Base-by-base conservation (phyloP, 2,329 filamentous ascomycete species). In the Fusarium sp. region DNA sequence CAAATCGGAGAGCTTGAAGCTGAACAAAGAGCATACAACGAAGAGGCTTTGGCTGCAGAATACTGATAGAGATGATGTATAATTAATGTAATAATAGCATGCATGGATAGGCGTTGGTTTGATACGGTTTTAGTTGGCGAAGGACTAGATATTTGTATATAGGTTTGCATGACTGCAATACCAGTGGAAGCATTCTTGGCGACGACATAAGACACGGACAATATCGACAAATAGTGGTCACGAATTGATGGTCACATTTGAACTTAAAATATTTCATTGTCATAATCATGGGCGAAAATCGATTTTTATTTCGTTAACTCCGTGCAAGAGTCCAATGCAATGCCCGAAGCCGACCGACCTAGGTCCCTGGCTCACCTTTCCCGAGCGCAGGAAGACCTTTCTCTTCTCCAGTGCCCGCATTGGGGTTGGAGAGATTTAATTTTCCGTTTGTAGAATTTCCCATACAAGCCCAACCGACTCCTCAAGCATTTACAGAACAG, bases 11-110 rank as follows among this genome's bases (percentile, higher is more conserved):
- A 75, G 20, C 40, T 73, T 10, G 77, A 72, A 6, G 79, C 85
- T 16, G 85, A 88, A 7, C 85, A 89, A 61, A 82, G 85, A 64
- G 57, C 85, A 54, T 76, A 77, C 42, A 78, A 77, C 47, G 81
- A 74, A 47, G 57, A 56, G 32, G 47, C 58, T 20, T 29, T 54
- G 55, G 69, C 32, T 6, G 46, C 54, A 41, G 60, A 46, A n/a
- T 61, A 61, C 46, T 71, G 20, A 65, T 56, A n/a, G 30, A 34
- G n/a, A 65, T 30, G 18, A 32, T 53, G 56, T 71, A 70, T 48
- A 45, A 67, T 6, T 69, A 62, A 70, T 70, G 51, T 63, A 70
- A 62, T 56, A 30, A 69, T 72, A 69, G 45, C 41, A 65, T 53
- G 51, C 61, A 72, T 72, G 47, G 54, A 45, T 27, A 34, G 69